Evolutionary conservation across 192 early-diverging fungal species (phyloP).

Genomic region (Phycomyces nitens): DNA sequence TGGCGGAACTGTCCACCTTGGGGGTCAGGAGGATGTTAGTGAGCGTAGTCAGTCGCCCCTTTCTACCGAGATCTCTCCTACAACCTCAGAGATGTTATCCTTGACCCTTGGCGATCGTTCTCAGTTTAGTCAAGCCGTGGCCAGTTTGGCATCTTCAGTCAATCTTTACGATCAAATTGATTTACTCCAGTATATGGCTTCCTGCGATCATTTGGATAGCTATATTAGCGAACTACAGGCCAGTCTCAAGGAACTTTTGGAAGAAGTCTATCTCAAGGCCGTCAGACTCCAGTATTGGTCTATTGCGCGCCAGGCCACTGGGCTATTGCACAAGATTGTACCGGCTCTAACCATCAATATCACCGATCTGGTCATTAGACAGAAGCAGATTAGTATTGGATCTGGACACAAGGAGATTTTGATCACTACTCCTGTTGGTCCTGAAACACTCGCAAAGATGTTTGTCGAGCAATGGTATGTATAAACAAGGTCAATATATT

Average conservation of each 20-base stretch:
- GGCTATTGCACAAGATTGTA: slow-evolving; percentile 69
- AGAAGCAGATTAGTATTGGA: slow-evolving; percentile 76
- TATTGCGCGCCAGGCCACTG: slow-evolving; percentile 79
- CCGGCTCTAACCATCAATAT: slow-evolving; percentile 76
- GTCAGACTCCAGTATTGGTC: slow-evolving; percentile 71
- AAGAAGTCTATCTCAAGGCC: slow-evolving; percentile 82
- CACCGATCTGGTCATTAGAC: slow-evolving; percentile 73
- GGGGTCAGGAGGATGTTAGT: neutral
- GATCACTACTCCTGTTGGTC: slow-evolving; percentile 68
- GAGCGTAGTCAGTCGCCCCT: slow-evolving; percentile 8
- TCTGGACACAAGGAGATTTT: slow-evolving; percentile 62
- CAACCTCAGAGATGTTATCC: slow-evolving; percentile 31
- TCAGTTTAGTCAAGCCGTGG: slow-evolving; percentile 55
- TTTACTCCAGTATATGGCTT: slow-evolving; percentile 72
- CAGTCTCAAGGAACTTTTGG: slow-evolving; percentile 60
- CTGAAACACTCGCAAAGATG: slow-evolving; percentile 60
- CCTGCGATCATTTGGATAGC: slow-evolving; percentile 61
- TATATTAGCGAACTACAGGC: slow-evolving; percentile 50
- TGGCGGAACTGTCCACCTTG: neutral
- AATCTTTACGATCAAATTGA: slow-evolving; percentile 83
- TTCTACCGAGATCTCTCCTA: slow-evolving; percentile 1
- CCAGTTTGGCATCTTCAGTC: slow-evolving; percentile 53
- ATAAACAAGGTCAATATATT: slow-evolving; percentile 10
- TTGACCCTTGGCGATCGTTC: slow-evolving; percentile 67
- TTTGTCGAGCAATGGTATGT: slow-evolving; percentile 63